Conservation (phyloP, 2,329 filamentous ascomycete genomes). For the Aspergillus niger region DNA sequence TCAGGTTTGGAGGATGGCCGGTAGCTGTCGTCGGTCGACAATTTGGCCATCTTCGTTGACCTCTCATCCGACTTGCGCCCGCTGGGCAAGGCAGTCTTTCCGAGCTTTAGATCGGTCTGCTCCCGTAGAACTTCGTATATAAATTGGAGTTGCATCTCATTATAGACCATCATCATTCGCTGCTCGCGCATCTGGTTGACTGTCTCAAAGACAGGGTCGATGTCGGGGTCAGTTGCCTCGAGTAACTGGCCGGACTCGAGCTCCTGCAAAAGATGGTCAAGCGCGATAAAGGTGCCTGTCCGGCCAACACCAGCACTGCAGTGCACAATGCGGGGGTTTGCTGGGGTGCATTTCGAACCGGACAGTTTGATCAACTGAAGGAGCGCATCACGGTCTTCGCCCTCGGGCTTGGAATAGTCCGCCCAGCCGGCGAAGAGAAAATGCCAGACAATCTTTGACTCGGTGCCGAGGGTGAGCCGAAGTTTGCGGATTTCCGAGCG, state of each 20-base stretch:
- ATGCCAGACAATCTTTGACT: constrained; percentile 74
- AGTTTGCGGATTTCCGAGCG: constrained; percentile 75
- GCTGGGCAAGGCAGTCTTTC: constrained; percentile 26
- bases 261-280: constrained; percentile 88
- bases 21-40: constrained; percentile 33
- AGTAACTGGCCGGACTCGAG: constrained; percentile 72
- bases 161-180: constrained; percentile 93
- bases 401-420: constrained; percentile 79
- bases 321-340: constrained; percentile 78
- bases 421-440: constrained; percentile 86
- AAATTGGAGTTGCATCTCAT: constrained; percentile 79
- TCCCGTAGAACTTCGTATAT: constrained; percentile 84
- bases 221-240: constrained; percentile 46
- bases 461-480: constrained; percentile 48
- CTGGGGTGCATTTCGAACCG: constrained; percentile 46
- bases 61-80: constrained; percentile 30
- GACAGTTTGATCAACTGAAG: constrained; percentile 54
- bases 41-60: constrained; percentile 40
- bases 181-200: constrained; percentile 83
- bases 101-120: constrained; percentile 39
- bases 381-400: constrained; percentile 53
- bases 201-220: constrained; percentile 73
- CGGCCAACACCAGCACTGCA: constrained; percentile 92
- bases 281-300: constrained; percentile 90
- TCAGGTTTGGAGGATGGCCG: constrained; percentile 39